Conservation (phyloP, 2,329 filamentous ascomycete species). For the Mycosphaerella arachidis region DNA sequence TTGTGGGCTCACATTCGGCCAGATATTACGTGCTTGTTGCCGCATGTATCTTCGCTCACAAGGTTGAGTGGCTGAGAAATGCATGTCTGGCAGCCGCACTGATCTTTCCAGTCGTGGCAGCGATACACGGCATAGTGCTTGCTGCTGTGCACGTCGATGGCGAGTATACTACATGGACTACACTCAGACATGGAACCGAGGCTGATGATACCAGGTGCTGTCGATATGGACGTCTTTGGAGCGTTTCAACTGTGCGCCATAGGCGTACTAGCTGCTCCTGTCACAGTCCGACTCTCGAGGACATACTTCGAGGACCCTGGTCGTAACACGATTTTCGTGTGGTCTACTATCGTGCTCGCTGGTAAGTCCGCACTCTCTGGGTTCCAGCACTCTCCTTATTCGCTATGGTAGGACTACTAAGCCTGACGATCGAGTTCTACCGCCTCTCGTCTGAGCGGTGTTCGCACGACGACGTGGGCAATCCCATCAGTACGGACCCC, state of each 20-base stretch:
- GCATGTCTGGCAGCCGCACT: slow-evolving; percentile 61
- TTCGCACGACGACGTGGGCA: slow-evolving; percentile 36
- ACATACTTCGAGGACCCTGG: slow-evolving; percentile 63
- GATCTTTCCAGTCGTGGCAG: slow-evolving; percentile 60
- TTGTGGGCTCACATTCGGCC: slow-evolving; percentile 2
- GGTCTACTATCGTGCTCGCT: slow-evolving; percentile 58
- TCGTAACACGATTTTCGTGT: slow-evolving; percentile 62
- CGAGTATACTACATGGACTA: slow-evolving; percentile 33
- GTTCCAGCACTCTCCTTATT: not conserved
- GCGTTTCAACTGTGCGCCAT: slow-evolving; percentile 65
- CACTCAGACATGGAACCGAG: not conserved
- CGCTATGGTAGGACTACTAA: slow-evolving; percentile 48
- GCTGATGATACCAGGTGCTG: slow-evolving; percentile 34
- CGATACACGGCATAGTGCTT: slow-evolving; percentile 60
- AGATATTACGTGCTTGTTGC: slow-evolving; percentile 62
- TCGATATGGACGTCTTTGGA: slow-evolving; percentile 66
- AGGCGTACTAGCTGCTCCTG: slow-evolving; percentile 59
- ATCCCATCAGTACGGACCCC: slow-evolving; percentile 34
- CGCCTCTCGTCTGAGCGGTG: slow-evolving; percentile 48
- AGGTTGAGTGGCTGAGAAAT: slow-evolving; percentile 57
- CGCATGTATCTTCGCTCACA: slow-evolving; percentile 59
- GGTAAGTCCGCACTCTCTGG: slow-evolving; percentile 39
- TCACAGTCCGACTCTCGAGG: slow-evolving; percentile 56
- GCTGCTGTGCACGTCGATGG: slow-evolving; percentile 56
- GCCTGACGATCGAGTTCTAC: slow-evolving; percentile 62